A percentile compares a stretch with the other conserved stretches of the same genome.
phyloP scores from a whole-genome alignment of 1,139 yeast species.

The Zygoascus hellenicus region DNA sequence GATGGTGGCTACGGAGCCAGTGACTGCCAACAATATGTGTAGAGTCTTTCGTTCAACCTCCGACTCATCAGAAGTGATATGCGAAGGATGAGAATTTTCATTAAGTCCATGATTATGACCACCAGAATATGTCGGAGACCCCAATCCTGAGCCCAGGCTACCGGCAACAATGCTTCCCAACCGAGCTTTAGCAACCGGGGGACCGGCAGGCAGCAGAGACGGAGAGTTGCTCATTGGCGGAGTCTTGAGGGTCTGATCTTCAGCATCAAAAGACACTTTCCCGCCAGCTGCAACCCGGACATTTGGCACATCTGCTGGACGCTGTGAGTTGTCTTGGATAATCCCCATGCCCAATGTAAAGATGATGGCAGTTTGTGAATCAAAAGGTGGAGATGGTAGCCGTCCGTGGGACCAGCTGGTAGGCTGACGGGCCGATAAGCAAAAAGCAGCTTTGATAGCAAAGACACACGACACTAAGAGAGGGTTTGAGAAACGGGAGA shows the following conservation, averaged over 20 bases:
- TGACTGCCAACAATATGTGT: constrained; percentile 83
- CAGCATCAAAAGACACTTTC: not conserved
- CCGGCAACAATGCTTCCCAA: not conserved
- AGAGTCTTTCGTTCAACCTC: constrained; percentile 7
- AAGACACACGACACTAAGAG: too few relatives aligned
- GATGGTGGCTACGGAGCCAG: constrained; percentile 95
- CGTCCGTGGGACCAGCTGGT: not conserved
- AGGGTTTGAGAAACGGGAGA: too few relatives aligned
- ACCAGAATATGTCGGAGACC: constrained; percentile 6
- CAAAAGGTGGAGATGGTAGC: not conserved
- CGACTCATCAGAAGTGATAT: constrained; percentile 5
- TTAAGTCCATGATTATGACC: constrained; percentile 9
- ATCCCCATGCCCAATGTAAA: constrained; percentile 1
- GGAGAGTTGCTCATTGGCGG: constrained; percentile 5
- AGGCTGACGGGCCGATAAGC: too few relatives aligned
- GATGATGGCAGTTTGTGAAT: not conserved
- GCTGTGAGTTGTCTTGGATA: constrained; percentile 4
- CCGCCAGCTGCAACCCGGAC: constrained; percentile 1
- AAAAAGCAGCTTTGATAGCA: too few relatives aligned
- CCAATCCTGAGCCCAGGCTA: constrained; percentile 5
- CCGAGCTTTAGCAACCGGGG: not conserved
- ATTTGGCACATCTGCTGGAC: not conserved
- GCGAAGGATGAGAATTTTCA: not conserved
- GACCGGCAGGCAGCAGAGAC: not conserved
- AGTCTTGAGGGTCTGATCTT: not conserved